Base-by-base conservation (phyloP, 1,284 basidiomycete genomes). In the Uromyces viciae-fabae region DNA sequence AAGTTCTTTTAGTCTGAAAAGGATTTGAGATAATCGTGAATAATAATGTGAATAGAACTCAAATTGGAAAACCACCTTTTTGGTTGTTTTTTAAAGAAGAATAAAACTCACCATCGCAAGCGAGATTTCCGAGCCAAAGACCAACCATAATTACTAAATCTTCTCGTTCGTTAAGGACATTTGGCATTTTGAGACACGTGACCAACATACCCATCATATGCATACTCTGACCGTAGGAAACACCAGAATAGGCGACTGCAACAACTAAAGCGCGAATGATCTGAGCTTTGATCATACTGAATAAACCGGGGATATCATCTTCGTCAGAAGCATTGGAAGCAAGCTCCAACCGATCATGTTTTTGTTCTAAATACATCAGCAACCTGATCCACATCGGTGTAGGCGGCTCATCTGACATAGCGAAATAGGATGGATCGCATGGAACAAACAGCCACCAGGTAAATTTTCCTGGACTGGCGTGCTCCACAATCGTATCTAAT, bases 101-200 rank as follows among this genome's bases (percentile, higher is more conserved):
- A n/a, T n/a, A n/a, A n/a, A 22, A 81, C 54, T 64, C 46, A 81
- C 78, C 78, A 74, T 62, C 43, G 66, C 71, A 74, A 54, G 56
- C 69, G 11, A 81, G 42, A 56, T 81, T 81, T 19, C 78, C 71
- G 22, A 81, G 60, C 68, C 68, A 81, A 38, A 81, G 68, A 54
- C 78, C 78, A 19, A 33, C 46, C 40, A 71, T 74, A 25, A 72
- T 81, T 40, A 81, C 46, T 43, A 81, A 64, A 60, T 81, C 78
- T 2, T 46, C 56, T 54, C 78, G 68, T 9, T 73, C 52, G 31
- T n/a, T 36, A 11, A 81, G 22, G 33, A 74, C 46, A 3, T 25
- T 5, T 28, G 33, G 25, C 46, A 74, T 58, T 17, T 60, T 8
- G 19, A 74, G 25, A 69, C 69, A 81, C n/a, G 46, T n/a, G 22